Base-by-base conservation (phyloP, 106 monocot genomes). In the Apostasia ramifera region DNA sequence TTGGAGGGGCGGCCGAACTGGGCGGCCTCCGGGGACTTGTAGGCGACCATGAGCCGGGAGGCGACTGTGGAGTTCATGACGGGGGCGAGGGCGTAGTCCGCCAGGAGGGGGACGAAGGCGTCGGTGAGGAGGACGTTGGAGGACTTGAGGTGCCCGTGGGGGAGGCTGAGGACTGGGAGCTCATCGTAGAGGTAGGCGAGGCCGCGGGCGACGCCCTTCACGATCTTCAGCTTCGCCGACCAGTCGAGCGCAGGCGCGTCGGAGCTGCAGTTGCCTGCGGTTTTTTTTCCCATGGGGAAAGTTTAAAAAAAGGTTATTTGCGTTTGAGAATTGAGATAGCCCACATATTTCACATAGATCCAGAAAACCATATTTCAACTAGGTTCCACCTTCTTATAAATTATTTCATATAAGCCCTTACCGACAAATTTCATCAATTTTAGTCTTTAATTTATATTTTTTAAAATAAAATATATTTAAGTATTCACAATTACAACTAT, bases 101-200 rank as follows among this genome's bases (percentile, higher is more conserved):
- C 74, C 0, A 95, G 73, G n/a, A 88, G 63, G 8, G 95, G 83
- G 15, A 82, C 76, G 40, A 69, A 66, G 45, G 70, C 64, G 39
- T 74, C 80, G 50, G 58, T 55, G 62, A 95, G 81, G 13, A 95
- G 84, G 44, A 95, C 88, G 10, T 95, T 95, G 55, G 91, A 83
- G 50, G 95, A 85, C 80, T 95, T 95, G 51, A 95, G 81, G 69
- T 95, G 86, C 52, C 95, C 91, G 51, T 95, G 95, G 1, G 88
- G 81, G 4, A 91, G 68, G 15, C 57, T 77, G 7, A 94, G 63
- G 78, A 85, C 77, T 6, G 94, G 79, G 3, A 90, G 73, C 64
- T 85, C 85, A 11, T 82, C 79, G 70, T 87, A 77, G 51, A 94
- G 82, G 72, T 83, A 83, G 0, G 69, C 73, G 3, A 95, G 75